phyloP scores from a whole-genome alignment of 208 protist species.

The Trypanosoma melophagium region DNA sequence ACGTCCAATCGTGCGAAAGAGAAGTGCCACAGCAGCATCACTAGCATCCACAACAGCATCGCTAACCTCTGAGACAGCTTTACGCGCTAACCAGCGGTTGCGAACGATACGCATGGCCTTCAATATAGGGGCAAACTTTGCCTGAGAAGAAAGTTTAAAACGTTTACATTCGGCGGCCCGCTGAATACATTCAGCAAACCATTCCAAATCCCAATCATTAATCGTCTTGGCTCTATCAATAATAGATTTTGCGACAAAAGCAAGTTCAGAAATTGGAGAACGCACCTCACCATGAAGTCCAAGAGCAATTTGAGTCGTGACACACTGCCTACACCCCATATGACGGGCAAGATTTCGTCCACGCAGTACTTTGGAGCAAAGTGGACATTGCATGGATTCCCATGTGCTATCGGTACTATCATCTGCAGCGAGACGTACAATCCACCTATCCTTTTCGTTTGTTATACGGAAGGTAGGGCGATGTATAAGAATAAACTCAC shows the following conservation, averaged over 20 bases:
- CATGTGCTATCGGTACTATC: conserved; percentile 65
- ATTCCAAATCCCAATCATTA: conserved; percentile 83
- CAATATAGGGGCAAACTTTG: conserved; percentile 78
- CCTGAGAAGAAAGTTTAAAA: conserved; percentile 71
- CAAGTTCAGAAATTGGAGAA: conserved; percentile 81
- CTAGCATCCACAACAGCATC: conserved; percentile 52
- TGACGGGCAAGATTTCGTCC: conserved; percentile 89
- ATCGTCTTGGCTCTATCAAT: conserved; percentile 49
- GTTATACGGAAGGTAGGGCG: conserved; percentile 79
- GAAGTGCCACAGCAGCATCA: conserved; percentile 62
- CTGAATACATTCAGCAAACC: conserved; percentile 63
- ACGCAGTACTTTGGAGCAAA: conserved; percentile 78
- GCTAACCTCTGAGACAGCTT: conserved; percentile 61
- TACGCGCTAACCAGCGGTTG: conserved; percentile 68
- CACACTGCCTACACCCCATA: conserved; percentile 75
- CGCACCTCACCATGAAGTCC: conserved; percentile 73
- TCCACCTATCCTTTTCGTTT: conserved; percentile 66
- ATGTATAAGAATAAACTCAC: conserved; percentile 90
- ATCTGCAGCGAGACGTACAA: conserved; percentile 66
- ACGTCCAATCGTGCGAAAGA: conserved; percentile 76
- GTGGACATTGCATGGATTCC: conserved; percentile 78
- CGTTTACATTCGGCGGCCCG: conserved; percentile 56
- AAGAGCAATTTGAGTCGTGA: conserved; percentile 84
- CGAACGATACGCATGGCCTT: conserved; percentile 84
- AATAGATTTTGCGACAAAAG: conserved; percentile 70